Base-by-base conservation (phyloP, 2,329 filamentous ascomycete genomes). In the Ascochyta pisi region DNA sequence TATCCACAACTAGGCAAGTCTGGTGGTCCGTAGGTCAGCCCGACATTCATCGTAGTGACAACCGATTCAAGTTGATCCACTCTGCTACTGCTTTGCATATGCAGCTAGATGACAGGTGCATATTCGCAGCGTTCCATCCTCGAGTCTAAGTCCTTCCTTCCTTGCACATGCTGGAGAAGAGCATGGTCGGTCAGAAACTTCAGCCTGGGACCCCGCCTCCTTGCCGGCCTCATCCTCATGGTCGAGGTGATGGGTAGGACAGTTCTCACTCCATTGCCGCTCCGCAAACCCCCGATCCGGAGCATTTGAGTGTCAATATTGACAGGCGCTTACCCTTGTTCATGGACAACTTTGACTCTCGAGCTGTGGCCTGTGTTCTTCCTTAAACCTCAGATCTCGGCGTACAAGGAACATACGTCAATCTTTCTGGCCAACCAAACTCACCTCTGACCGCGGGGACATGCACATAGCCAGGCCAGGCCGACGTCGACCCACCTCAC, bases 41-140 rank as follows among this genome's bases (percentile, higher is more conserved):
- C 59, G 60, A 63, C 59, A 63, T 54, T 51, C 45, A 51, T 56
- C 49, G 41, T 55, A 42, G 61, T 62, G 56, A 64, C 52, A 44
- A 54, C 59, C 62, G 63, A 58, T 59, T 57, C 51, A 55, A 45
- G 50, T 53, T 52, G 52, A 52, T 54, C 62, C 65, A 61, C 68
- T 65, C 67, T 68, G 60, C 70, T 67, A 67, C 47, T 55, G 57
- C 52, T 57, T 19, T 72, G 71, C 71, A 74, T 73, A 74, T 74
- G 71, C 71, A 65, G 68, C 71, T 73, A 74, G 69, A 65, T 64
- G 48, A 64, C 66, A 55, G 69, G 55, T 67, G 70, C 70, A 73
- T 72, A 50, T 60, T 59, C 53, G 62, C 66, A 65, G 64, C 60
- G 58, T 67, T 66, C 68, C 60, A 64, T 66, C 63, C 58, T 66